These are phyloP conservation scores for Tetramitus jugosus DNA, from an alignment of 208 protist species.

Conservation along the genomic window DNA sequence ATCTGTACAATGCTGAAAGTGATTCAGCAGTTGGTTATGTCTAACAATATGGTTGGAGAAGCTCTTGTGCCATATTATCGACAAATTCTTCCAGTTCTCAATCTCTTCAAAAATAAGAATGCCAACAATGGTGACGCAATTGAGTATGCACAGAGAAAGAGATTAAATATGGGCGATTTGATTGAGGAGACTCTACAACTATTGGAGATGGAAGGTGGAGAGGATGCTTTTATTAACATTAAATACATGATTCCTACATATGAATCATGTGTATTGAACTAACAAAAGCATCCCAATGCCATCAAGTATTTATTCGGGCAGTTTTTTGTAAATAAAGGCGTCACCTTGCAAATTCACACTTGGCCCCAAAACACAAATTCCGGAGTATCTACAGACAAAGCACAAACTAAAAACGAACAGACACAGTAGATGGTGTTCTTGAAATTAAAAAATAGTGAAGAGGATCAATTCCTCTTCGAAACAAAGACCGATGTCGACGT, in stretches of 20 bases:
- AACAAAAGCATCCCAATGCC: no score
- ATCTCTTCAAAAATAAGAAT: constrained; percentile 90
- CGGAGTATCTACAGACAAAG: no score
- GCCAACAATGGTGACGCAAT: constrained; percentile 81
- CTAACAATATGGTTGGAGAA: constrained; percentile 83
- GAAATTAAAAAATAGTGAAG: not conserved
- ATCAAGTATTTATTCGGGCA: no score
- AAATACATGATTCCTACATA: constrained; percentile 89
- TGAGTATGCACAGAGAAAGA: constrained; percentile 86
- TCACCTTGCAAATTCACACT: no score
- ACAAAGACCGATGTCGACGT: not conserved
- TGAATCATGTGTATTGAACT: constrained; percentile 68
- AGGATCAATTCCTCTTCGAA: not conserved
- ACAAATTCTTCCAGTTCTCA: constrained; percentile 96
- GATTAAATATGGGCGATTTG: constrained; percentile 80
- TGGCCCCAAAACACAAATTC: no score
- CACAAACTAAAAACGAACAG: no score
- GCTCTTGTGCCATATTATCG: constrained; percentile 96
- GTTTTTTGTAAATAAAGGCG: no score
- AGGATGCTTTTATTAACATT: constrained; percentile 87
- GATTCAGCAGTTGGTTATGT: constrained; percentile 88
- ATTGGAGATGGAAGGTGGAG: constrained; percentile 73
- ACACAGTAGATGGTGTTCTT: constrained; percentile 13
- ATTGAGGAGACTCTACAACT: constrained; percentile 95
- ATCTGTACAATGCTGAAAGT: constrained; percentile 87